A percentile compares a stretch with the other conserved stretches of the same genome.
These are phyloP conservation scores for Chamaenerion angustifolium DNA, from an alignment of 345 rosid genomes.

Conservation along the genomic window DNA sequence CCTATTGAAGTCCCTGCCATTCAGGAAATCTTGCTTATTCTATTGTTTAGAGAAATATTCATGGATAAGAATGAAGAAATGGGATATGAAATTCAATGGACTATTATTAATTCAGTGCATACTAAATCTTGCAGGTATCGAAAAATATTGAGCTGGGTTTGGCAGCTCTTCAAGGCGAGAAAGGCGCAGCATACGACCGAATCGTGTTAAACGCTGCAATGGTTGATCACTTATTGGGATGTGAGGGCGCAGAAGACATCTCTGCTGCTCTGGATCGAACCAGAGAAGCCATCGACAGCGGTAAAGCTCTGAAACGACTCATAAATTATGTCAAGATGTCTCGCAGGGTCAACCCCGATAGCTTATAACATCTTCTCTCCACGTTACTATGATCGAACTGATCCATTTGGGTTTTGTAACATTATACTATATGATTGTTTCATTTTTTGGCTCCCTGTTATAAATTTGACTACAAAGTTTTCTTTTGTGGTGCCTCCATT, in stretches of 20 bases:
- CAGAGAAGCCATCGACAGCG: conserved; percentile 84
- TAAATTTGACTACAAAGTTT: no score
- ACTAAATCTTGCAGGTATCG: conserved; percentile 27
- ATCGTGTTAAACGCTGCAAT: conserved; percentile 82
- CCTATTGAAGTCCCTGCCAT: background rate
- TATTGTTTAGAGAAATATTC: no score
- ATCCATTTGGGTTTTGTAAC: no score
- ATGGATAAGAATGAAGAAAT: background rate
- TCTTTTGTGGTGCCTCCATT: no score
- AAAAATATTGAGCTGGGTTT: conserved; percentile 85
- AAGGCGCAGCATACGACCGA: conserved; percentile 85
- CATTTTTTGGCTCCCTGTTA: no score
- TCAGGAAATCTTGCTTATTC: no score
- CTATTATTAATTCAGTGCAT: background rate
- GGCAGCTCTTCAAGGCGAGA: conserved; percentile 62
- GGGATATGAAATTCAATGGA: background rate
- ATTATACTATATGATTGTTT: no score
- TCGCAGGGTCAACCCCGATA: conserved; percentile 14
- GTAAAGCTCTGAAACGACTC: conserved; percentile 60
- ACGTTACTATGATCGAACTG: no score
- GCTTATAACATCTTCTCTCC: no score
- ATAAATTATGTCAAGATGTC: conserved; percentile 72
- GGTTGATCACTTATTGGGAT: conserved; percentile 79
- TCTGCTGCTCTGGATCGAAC: conserved; percentile 65
- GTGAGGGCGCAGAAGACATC: conserved; percentile 68